Percentiles rank a stretch among this genome's conserved stretches.
phyloP scores from a whole-genome alignment of 108 stramenopile genomes.

The Fragilaria radians region DNA sequence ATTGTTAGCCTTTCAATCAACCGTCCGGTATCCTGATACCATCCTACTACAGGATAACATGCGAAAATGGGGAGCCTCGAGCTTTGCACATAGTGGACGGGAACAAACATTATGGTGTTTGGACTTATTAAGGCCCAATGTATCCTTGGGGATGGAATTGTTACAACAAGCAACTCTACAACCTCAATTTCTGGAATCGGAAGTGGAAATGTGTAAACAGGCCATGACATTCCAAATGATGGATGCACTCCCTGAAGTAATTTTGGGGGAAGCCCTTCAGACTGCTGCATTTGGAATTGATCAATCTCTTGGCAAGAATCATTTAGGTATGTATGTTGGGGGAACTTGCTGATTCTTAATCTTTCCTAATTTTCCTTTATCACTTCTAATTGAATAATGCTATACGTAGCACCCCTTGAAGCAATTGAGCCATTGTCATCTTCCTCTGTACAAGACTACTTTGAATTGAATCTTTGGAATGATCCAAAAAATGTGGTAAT shows the following conservation, averaged over 20 bases:
- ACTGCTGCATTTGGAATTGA: constrained; percentile 75
- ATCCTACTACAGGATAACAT: constrained; percentile 43
- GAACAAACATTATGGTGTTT: constrained; percentile 93
- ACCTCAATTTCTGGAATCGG: constrained; percentile 39
- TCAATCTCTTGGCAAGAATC: constrained; percentile 82
- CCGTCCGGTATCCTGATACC: constrained; percentile 25
- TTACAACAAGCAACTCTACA: constrained; percentile 61
- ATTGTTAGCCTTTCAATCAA: constrained; percentile 83
- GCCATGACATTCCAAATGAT: constrained; percentile 75
- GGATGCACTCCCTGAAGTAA: constrained; percentile 66
- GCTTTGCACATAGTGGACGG: constrained; percentile 73
- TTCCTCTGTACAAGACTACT: constrained; percentile 53
- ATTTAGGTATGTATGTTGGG: constrained; percentile 65
- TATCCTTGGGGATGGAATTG: constrained; percentile 66
- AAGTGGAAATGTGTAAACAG: constrained; percentile 63
- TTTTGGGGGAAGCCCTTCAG: constrained; percentile 84
- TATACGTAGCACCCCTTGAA: not conserved
- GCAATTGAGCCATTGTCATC: constrained; percentile 40
- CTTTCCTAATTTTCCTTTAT: not conserved
- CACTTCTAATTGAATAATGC: not conserved
- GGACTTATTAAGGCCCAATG: constrained; percentile 88
- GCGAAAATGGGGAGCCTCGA: constrained; percentile 64
- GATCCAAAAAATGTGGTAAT: constrained; percentile 81
- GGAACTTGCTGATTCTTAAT: constrained; percentile 8
- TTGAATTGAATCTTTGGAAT: constrained; percentile 42